Base-by-base conservation (phyloP, 2,329 filamentous ascomycete species). In the Didymosphaeria variabile region DNA sequence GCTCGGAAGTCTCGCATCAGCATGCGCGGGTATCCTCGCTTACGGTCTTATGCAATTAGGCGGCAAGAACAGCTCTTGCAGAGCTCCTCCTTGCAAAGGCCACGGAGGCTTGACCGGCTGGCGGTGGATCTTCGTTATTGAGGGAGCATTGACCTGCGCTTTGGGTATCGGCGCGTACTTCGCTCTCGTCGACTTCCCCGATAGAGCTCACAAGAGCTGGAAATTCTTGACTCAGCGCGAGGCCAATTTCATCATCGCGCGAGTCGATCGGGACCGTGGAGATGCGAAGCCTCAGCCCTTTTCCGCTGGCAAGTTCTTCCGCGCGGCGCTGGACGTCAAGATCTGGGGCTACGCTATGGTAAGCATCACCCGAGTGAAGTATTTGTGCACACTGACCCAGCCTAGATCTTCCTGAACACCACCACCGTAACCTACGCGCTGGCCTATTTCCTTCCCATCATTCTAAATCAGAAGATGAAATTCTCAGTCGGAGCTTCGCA, bases 371-470 rank as follows among this genome's bases (percentile, higher is more conserved):
- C n/a, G n/a, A n/a, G n/a, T n/a, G n/a, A n/a, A n/a, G n/a, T n/a
- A n/a, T n/a, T n/a, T n/a, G n/a, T n/a, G n/a, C 31, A 21, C 57
- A 45, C 69, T 76, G 53, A 76, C 58, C 26, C 1, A 4, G 12
- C 9, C 17, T 17, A 74, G 72, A 81, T 87, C 56, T 86, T 85
- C 74, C 83, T 82, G 79, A 87, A 87, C 76, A 86, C 87, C 1
- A 93, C 91, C 0, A 91, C 90, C 12, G 86, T 91, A 54, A 85
- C 85, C 1, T 95, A 95, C 74, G 88, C 91, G 0, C 85, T 95
- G 9, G 90, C 91, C 2, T 94, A 91, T 77, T 94, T 94, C 72
- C 79, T 94, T 4, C 91, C 92, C 7, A 87, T 94, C 70, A 91
- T 95, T 68, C 86, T 96, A 6, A 72, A 73, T 9, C 66, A 79